phyloP scores from a whole-genome alignment of 139 green algal genomes.

The Chlamydomonas applanata region DNA sequence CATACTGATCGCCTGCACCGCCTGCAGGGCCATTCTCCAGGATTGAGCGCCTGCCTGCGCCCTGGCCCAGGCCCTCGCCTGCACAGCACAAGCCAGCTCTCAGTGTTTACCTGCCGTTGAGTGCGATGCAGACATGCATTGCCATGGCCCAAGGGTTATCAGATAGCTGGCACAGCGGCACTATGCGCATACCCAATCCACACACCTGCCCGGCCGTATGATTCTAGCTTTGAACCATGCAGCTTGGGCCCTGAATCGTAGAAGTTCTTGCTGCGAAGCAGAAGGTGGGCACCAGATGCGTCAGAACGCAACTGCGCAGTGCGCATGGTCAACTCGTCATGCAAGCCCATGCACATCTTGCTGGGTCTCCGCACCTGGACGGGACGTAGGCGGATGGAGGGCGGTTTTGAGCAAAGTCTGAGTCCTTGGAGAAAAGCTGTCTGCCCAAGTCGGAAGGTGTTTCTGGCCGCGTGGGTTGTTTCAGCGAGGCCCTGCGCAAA shows the following conservation, averaged over 20 bases:
- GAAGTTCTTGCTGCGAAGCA: constrained; percentile 23
- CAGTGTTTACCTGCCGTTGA: too few species aligned
- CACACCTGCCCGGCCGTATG: constrained; percentile 6
- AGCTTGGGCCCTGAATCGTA: constrained; percentile 33
- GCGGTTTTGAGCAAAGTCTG: constrained; percentile 19
- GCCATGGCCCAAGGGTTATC: too few species aligned
- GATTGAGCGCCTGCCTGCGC: too few species aligned
- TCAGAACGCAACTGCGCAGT: not conserved
- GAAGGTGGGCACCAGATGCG: not conserved
- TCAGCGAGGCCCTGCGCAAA: constrained; percentile 31
- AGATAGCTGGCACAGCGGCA: not conserved
- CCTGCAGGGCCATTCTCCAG: too few species aligned
- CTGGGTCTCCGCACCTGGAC: not conserved
- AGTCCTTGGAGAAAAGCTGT: constrained; percentile 33
- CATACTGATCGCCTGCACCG: too few species aligned
- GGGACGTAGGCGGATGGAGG: constrained; percentile 29
- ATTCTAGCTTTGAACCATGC: constrained; percentile 25
- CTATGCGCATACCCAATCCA: not conserved
- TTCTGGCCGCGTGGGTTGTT: constrained; percentile 30
- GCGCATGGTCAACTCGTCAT: not conserved
- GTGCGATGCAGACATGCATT: too few species aligned
- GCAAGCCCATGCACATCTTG: not conserved
- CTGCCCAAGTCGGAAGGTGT: constrained; percentile 32
- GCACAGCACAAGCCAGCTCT: too few species aligned
- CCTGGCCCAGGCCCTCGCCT: constrained; percentile 7